phyloP scores from a whole-genome alignment of 345 rosid genomes.

The Dipteronia dyeriana region DNA sequence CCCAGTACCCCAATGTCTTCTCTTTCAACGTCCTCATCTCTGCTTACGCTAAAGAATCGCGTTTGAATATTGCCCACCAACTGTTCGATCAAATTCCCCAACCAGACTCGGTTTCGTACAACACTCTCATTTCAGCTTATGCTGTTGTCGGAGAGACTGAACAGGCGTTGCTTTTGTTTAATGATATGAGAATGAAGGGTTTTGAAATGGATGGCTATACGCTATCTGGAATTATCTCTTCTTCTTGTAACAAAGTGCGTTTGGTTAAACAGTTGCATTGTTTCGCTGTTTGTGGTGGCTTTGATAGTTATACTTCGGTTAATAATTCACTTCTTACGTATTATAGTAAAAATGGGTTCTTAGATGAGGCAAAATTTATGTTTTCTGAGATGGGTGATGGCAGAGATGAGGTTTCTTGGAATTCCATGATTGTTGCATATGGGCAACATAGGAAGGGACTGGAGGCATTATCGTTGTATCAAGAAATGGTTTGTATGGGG shows the following conservation, averaged over 20 bases:
- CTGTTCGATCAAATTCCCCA: slow-evolving; percentile 84
- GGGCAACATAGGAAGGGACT: slow-evolving; percentile 81
- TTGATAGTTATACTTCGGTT: slow-evolving; percentile 69
- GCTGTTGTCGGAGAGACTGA: slow-evolving; percentile 57
- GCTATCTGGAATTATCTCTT: slow-evolving; percentile 68
- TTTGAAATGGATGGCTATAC: slow-evolving; percentile 76
- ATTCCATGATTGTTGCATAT: slow-evolving; percentile 84
- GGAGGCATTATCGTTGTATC: slow-evolving; percentile 63
- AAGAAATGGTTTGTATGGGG: slow-evolving; percentile 59
- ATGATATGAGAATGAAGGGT: slow-evolving; percentile 52
- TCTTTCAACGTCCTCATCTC: slow-evolving; percentile 70
- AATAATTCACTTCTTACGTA: slow-evolving; percentile 65
- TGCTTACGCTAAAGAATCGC: slow-evolving; percentile 52
- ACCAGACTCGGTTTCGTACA: slow-evolving; percentile 75
- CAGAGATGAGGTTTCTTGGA: slow-evolving; percentile 90
- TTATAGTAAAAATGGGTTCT: slow-evolving; percentile 64
- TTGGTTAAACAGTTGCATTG: slow-evolving; percentile 70
- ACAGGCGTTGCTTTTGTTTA: slow-evolving; percentile 50
- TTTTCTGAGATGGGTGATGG: slow-evolving; percentile 59
- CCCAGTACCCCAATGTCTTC: slow-evolving; percentile 63
- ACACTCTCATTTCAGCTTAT: slow-evolving; percentile 73
- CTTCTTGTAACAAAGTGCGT: slow-evolving; percentile 44
- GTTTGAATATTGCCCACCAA: slow-evolving; percentile 45
- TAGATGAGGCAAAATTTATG: slow-evolving; percentile 62
- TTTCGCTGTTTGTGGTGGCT: slow-evolving; percentile 57